Evolutionary conservation across 2,329 filamentous ascomycete species (phyloP), one percentile per base, ranked within the genome.

Genomic region (Apiospora phragmitis): DNA sequence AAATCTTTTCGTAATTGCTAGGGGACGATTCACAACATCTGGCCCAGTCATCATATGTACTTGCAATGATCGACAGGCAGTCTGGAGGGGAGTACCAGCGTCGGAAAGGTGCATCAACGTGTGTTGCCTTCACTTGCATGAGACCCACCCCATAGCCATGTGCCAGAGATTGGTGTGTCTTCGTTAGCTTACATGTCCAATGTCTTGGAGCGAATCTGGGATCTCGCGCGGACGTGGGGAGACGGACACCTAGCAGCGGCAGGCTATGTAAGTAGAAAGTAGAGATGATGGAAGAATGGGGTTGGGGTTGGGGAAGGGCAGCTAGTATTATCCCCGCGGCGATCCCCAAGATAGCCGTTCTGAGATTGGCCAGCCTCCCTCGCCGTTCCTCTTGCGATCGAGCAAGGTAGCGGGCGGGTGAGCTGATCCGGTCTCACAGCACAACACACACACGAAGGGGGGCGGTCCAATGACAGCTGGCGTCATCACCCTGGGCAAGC

Each of bases 181-280:
- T 8, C 55, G 9, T 38, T 35, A 62, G 55, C 51, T 32, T 59
- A 59, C 55, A 38, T 62, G 55, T 62, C 55, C 55, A 62, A 38
- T 62, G 55, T 62, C 55, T 62, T 38, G 32, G 55, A 62, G 21
- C 55, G 55, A 62, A 62, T 62, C 55, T 62, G 55, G 55, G 55
- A 62, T 62, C 55, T 62, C 32, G 16, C 32, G 16, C 55, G 55
- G 55, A 1, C 29, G 9, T 38, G 29, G 16, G 55, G 26, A 21
- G 16, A 59, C 38, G 32, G 29, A 38, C 24, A n/a, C 32, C 9
- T 12, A 32, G 32, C 55, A 38, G 55, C 55, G 55, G 29, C 32
- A 62, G 51, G 43, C 6, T n/a, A n/a, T 11, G 38, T 12, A 45
- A n/a, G 21, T n/a, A n/a, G 32, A 5, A 62, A 21, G 8, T 5